Evolutionary conservation across 2,329 filamentous ascomycete species (phyloP), one percentile per base, ranked within the genome.

Genomic region (Monosporascus sp.): DNA sequence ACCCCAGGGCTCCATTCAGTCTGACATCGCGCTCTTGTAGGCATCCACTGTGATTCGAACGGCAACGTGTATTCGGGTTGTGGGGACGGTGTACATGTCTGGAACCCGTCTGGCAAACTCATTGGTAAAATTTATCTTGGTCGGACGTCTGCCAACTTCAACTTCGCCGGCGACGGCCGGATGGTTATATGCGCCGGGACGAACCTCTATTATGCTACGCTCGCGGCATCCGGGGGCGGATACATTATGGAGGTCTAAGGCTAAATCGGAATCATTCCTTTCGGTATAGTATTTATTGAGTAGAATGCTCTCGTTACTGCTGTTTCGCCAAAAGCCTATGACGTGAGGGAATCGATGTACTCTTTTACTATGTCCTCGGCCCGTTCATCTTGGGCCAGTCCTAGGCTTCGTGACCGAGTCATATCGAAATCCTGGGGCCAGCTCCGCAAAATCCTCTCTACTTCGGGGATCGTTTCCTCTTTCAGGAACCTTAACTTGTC

Each of bases 351-450:
- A 51, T 76, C 68, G n/a, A 78, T 68, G 59, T 82, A 84, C 64
- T 84, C 78, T 63, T 72, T 74, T 11, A 85, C 81, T 6, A 82
- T 70, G 47, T 77, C 70, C 60, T 84, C 80, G 52, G 78, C 80
- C 8, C 72, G 75, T 52, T 72, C 66, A 61, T 84, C 81, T 45
- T 71, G 68, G 49, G 74, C 70, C 55, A 82, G 72, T 0, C 81
- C 82, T 49, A 85, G 61, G 48, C 65, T 71, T 51, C 80, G 67
- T 8, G 79, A 74, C 55, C 77, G 73, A 8, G 64, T 69, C 43
- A 78, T 78, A 61, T 84, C 79, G 60, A 84, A 78, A 52, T 78
- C 76, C 55, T 77, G 75, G 11, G 80, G 77, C 83, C 83, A 86
- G 55, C 80, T 81, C 58, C 80, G 74, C 65, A 86, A 67, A 54